Conservation (phyloP, 1,139 yeast species). For the Hyphopichia khmerensis region DNA sequence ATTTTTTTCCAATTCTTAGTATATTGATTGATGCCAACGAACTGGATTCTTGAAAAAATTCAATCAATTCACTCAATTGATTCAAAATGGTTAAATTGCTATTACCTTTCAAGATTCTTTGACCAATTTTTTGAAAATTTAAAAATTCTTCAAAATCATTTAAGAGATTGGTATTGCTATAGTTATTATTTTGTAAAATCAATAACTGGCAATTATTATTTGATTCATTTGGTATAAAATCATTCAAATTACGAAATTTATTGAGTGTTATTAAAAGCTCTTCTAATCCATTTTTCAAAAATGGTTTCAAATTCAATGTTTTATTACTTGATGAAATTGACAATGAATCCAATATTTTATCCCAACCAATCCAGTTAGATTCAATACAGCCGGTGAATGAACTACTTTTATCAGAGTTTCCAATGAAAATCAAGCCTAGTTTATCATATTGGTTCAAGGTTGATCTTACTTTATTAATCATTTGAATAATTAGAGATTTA, state of each 20-base stretch:
- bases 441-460: slow-evolving; percentile 44
- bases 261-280: slow-evolving; percentile 27
- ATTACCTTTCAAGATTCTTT: not conserved
- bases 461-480: slow-evolving; percentile 25
- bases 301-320: slow-evolving; percentile 10
- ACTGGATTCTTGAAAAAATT: not conserved
- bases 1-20: slow-evolving; percentile 22
- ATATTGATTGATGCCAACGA: slow-evolving; percentile 21
- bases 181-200: slow-evolving; percentile 21
- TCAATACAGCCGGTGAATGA: slow-evolving; percentile 55
- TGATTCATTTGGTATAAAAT: slow-evolving; percentile 22
- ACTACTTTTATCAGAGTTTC: slow-evolving; percentile 48
- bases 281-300: slow-evolving; percentile 15
- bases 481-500: slow-evolving; percentile 21
- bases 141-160: not conserved
- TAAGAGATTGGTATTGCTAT: slow-evolving; percentile 1
- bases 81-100: not conserved
- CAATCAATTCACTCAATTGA: not conserved
- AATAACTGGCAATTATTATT: slow-evolving; percentile 27
- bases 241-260: slow-evolving; percentile 30
- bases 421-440: slow-evolving; percentile 55
- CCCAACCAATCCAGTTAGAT: slow-evolving; percentile 61
- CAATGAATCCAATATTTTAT: slow-evolving; percentile 41
- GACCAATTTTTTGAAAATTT: not conserved
- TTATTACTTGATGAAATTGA: slow-evolving; percentile 27